A percentile compares a stretch with the other conserved stretches of the same genome.
Conservation (phyloP, 176 grass and related monocot species). For the Olyra latifolia region DNA sequence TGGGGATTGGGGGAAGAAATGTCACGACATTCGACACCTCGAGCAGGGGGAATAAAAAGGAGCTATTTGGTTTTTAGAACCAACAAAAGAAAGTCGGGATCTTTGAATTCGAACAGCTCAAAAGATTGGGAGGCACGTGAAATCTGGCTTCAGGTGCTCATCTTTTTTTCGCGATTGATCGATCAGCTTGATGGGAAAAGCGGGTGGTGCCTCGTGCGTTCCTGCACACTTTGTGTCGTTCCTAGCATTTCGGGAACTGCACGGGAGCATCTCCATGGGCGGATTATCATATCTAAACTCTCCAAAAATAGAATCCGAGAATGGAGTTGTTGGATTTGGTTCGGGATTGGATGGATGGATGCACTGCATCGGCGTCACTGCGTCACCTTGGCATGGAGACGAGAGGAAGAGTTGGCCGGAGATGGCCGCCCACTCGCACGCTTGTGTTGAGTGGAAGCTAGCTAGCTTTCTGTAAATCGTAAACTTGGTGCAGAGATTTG, state of each 20-base stretch:
- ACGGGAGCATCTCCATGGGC: background rate
- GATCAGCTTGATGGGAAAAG: slow-evolving; percentile 9
- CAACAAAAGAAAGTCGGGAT: background rate
- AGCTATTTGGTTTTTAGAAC: background rate
- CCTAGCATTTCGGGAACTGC: slow-evolving; percentile 25
- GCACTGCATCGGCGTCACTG: background rate
- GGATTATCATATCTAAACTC: no score
- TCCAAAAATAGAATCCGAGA: background rate
- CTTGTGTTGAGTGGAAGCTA: no score
- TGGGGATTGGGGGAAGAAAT: no score
- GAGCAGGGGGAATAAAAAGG: background rate
- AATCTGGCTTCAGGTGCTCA: slow-evolving; percentile 15
- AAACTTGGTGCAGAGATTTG: background rate
- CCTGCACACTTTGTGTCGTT: background rate
- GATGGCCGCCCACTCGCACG: background rate
- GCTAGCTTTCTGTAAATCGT: background rate
- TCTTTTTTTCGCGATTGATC: background rate
- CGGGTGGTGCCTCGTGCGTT: background rate
- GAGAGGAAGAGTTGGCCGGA: slow-evolving; percentile 12
- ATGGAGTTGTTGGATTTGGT: background rate
- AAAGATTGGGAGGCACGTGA: slow-evolving; percentile 30
- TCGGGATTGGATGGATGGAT: slow-evolving; percentile 21
- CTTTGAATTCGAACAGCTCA: background rate
- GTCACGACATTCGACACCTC: background rate
- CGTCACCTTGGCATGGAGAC: slow-evolving; percentile 5